Conservation (phyloP, 306 rosid genomes). For the Rosa rugosa region DNA sequence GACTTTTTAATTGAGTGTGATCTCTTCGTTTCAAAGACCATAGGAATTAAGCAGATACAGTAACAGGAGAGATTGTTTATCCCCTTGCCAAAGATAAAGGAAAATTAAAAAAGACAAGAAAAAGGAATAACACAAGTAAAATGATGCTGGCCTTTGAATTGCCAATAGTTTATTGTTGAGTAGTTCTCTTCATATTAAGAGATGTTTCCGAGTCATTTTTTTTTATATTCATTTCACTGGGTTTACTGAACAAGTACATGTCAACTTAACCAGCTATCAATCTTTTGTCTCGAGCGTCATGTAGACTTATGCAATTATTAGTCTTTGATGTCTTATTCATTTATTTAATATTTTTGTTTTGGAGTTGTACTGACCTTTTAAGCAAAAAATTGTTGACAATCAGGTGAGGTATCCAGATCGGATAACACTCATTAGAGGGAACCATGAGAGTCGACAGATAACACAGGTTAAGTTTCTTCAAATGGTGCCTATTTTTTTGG, state of each 20-base stretch:
- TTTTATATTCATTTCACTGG: neutral
- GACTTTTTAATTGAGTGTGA: neutral
- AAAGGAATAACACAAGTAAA: neutral
- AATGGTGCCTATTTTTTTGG: constrained; percentile 8
- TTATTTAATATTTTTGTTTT: neutral
- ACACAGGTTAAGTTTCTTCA: constrained; percentile 75
- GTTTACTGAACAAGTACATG: neutral
- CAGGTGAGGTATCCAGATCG: constrained; percentile 99
- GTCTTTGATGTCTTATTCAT: constrained; percentile 4
- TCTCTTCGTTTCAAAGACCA: neutral
- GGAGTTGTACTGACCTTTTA: neutral
- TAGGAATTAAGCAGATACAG: neutral
- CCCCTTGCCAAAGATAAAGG: neutral
- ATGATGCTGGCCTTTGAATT: neutral
- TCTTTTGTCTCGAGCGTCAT: neutral
- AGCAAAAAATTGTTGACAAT: neutral
- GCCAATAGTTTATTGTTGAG: neutral
- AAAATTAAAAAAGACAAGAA: neutral
- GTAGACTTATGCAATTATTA: neutral
- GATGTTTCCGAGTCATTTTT: neutral
- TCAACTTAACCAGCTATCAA: neutral
- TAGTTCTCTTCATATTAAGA: neutral
- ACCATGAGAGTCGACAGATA: constrained; percentile 98
- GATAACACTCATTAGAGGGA: constrained; percentile 97
- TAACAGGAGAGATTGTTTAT: neutral